phyloP scores from a whole-genome alignment of 164 flowering plant genomes.

The Magnolia changhungtana region DNA sequence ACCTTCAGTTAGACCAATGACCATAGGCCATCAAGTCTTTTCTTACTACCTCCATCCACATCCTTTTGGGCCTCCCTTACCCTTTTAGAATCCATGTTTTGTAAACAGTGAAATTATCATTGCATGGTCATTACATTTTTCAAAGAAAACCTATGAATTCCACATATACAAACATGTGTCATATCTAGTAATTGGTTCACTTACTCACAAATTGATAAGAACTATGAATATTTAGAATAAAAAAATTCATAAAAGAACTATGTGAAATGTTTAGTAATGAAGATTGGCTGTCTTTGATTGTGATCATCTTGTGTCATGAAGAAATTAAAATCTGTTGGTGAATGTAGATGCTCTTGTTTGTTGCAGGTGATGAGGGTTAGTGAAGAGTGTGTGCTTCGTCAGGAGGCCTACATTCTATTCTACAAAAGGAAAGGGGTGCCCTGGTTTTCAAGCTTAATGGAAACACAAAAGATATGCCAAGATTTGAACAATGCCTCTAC shows the following conservation, averaged over 20 bases:
- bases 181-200: not conserved
- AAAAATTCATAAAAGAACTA: not conserved
- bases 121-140: no score
- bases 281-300: not conserved
- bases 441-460: constrained; percentile 65
- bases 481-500: constrained; percentile 8
- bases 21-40: no score
- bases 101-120: no score
- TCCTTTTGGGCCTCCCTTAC: no score
- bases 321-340: not conserved
- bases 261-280: not conserved
- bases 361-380: constrained; percentile 17
- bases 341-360: not conserved
- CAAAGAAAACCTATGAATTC: no score
- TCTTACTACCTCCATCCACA: no score
- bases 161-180: no score
- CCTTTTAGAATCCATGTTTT: no score
- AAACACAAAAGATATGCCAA: constrained; percentile 16
- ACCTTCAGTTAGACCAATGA: no score
- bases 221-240: not conserved
- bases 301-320: not conserved
- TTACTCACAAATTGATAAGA: not conserved
- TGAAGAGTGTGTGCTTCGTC: constrained; percentile 46
- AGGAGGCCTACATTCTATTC: constrained; percentile 80
- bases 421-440: constrained; percentile 68